Base-by-base conservation (phyloP, 345 rosid species). In the Brassica rapa region DNA sequence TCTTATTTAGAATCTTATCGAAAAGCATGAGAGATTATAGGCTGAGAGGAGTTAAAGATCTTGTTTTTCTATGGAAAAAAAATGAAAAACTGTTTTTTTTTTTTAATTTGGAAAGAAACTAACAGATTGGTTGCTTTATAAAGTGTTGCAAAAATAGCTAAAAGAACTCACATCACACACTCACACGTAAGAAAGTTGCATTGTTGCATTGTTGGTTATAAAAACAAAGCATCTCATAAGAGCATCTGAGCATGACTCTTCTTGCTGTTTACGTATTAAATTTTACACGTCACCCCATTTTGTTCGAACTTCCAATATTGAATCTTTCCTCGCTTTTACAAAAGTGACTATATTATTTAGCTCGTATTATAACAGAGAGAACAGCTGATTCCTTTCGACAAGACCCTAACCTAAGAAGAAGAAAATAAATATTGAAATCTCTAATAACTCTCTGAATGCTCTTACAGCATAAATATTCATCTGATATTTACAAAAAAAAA, bases 101-200 rank as follows among this genome's bases (percentile, higher is more conserved):
- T 46, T 19, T 19, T 10, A 35, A 1, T 62, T 29, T 29, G 41
- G 39, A 27, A 24, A 14, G 41, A 72, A 41, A 60, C 41, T 10
- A 16, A 33, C 51, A 46, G 35, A 30, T 19, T 49, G n/a, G 64
- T 65, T 65, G 71, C 4, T 53, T 30, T 73, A 62, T 62, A 11
- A 62, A 72, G 1, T 46, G 69, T 29, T 62, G 69, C 60, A 62
- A 46, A 46, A 23, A 59, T 24, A 73, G 62, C 46, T 62, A 73
- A 62, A 72, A 29, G 29, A 72, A 72, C 43, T 72, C 68, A 35
- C 68, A 35, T 64, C 68, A 33, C 14, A 10, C 68, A 63, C 46
- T 30, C 16, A 63, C 43, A 63, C 24, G 6, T 15, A 63, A 32
- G 43, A 63, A 63, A 63, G 67, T 8, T 63, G 11, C 24, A 4